Evolutionary conservation across 768 basidiomycete genomes (phyloP).

Genomic region (Calvatia gigantea): DNA sequence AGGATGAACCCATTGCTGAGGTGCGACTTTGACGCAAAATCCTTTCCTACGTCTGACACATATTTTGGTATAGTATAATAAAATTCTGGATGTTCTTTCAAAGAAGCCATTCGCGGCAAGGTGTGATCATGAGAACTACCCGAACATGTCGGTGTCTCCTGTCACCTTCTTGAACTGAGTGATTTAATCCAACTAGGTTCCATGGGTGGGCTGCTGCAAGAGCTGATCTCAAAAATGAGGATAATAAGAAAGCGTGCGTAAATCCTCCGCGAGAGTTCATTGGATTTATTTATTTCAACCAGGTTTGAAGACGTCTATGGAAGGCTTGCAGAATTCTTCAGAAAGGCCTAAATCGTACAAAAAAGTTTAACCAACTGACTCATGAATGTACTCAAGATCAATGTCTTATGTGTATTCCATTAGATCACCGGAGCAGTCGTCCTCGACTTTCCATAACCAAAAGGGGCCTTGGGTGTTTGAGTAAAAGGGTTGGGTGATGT

Average conservation of each 20-base stretch:
- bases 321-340: constrained; percentile 47
- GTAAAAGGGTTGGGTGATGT: neutral
- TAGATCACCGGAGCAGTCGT: constrained; percentile 31
- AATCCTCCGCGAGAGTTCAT: neutral
- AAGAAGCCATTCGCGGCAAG: constrained; percentile 48
- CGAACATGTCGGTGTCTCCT: constrained; percentile 34
- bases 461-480: constrained; percentile 49
- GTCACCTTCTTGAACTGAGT: neutral
- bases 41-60: neutral
- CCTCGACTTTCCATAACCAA: constrained; percentile 65
- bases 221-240: constrained; percentile 49
- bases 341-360: constrained; percentile 19
- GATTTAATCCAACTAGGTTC: constrained; percentile 32
- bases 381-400: neutral
- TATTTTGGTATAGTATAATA: constrained; percentile 37
- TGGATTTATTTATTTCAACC: neutral
- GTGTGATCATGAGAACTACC: constrained; percentile 48
- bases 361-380: neutral
- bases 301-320: constrained; percentile 55
- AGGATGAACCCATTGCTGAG: constrained; percentile 54
- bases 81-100: constrained; percentile 43
- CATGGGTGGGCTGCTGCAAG: constrained; percentile 68
- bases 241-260: constrained; percentile 53
- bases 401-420: constrained; percentile 28
- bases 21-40: constrained; percentile 25